Conservation (phyloP, 2,329 filamentous ascomycete genomes). For the Ascomycota sp. region DNA sequence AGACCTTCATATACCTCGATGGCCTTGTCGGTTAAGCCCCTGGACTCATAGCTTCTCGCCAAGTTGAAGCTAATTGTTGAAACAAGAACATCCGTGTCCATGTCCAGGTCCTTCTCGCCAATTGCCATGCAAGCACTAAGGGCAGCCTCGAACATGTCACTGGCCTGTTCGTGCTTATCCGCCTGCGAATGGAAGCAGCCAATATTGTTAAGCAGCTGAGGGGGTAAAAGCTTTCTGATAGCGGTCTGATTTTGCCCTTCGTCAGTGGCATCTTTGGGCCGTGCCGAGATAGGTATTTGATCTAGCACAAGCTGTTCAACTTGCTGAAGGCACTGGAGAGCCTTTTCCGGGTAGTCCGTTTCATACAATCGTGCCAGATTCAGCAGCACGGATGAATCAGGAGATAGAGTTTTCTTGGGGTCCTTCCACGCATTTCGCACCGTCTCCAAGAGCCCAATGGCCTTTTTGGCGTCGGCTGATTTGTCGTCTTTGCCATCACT, state of each 20-base stretch:
- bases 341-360: conserved; percentile 66
- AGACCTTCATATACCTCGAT: conserved; percentile 76
- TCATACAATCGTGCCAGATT: conserved; percentile 89
- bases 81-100: conserved; percentile 77
- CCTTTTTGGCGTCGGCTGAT: conserved; percentile 65
- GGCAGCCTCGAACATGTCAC: conserved; percentile 81
- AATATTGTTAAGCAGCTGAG: conserved; percentile 90
- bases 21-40: conserved; percentile 62
- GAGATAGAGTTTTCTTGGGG: conserved; percentile 59
- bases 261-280: conserved; percentile 33
- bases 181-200: conserved; percentile 86
- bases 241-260: conserved; percentile 36
- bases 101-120: conserved; percentile 50
- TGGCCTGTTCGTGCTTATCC: conserved; percentile 61
- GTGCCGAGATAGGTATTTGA: conserved; percentile 51
- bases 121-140: conserved; percentile 72
- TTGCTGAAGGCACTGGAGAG: conserved; percentile 74
- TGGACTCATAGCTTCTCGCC: conserved; percentile 77
- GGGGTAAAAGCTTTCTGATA: conserved; percentile 61
- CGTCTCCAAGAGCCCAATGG: conserved; percentile 62
- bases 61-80: conserved; percentile 96
- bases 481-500: conserved; percentile 69
- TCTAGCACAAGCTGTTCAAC: conserved; percentile 80
- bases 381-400: conserved; percentile 72
- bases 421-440: conserved; percentile 87